Conservation (phyloP, 2,329 filamentous ascomycete species). For the Sarocladiaceae sp. region DNA sequence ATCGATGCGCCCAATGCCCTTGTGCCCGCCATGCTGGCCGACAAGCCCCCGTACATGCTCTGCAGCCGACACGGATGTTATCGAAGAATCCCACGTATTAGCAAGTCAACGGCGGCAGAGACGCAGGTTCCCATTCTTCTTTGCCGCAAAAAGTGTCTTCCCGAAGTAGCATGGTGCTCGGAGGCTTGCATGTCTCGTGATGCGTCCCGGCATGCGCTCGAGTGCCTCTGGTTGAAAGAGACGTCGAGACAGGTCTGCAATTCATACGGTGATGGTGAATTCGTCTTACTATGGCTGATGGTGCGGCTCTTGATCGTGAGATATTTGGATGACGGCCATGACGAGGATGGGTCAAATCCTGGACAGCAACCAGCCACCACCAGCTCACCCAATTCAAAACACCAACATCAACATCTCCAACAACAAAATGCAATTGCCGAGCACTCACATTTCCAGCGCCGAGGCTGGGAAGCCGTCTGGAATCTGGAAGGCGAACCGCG, state of each 20-base stretch:
- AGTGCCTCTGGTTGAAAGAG: constrained; percentile 12
- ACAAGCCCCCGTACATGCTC: constrained; percentile 11
- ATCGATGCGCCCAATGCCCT: constrained; percentile 12
- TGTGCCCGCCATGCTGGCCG: constrained; percentile 11
- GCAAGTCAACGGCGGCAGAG: no score
- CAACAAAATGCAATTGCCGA: background rate
- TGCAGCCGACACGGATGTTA: constrained; percentile 11
- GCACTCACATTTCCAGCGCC: constrained; percentile 9
- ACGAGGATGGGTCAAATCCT: no score
- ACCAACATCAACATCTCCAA: background rate
- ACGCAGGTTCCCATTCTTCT: background rate
- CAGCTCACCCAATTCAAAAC: no score
- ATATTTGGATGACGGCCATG: constrained; percentile 2
- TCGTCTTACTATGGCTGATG: constrained; percentile 13
- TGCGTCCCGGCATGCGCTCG: constrained; percentile 8
- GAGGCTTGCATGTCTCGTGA: constrained; percentile 10
- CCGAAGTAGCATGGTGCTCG: constrained; percentile 13
- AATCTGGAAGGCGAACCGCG: constrained; percentile 10
- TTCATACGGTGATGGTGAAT: constrained; percentile 10
- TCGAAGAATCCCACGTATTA: constrained; percentile 6
- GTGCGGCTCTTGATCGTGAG: constrained; percentile 10
- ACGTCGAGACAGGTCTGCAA: constrained; percentile 1
- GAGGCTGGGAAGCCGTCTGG: constrained; percentile 10
- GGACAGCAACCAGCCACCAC: no score
- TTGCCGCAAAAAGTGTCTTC: constrained; percentile 10